Evolutionary conservation across 495 filamentous ascomycete genomes (phyloP).

Genomic region (Neurospora discreta): DNA sequence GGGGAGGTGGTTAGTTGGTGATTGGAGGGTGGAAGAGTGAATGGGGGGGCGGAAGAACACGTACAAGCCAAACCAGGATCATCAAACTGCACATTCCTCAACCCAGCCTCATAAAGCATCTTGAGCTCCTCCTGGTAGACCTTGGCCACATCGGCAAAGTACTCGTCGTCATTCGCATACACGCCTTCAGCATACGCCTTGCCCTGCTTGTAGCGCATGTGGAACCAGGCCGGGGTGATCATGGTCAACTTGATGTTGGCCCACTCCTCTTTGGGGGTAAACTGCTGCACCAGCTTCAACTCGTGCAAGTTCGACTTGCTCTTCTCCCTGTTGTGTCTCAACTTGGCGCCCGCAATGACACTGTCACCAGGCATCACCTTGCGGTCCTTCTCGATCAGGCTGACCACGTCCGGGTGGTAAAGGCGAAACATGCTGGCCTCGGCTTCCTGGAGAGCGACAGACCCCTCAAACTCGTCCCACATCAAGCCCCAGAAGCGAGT

Average conservation of each 20-base stretch:
- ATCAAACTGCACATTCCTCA: constrained; percentile 64
- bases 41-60: constrained; percentile 10
- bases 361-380: constrained; percentile 64
- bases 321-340: constrained; percentile 52
- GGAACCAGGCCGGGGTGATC: constrained; percentile 61
- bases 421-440: constrained; percentile 58
- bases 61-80: constrained; percentile 68
- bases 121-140: constrained; percentile 56
- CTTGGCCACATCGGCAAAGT: constrained; percentile 63
- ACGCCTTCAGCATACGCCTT: constrained; percentile 53
- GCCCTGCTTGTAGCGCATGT: constrained; percentile 61
- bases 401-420: constrained; percentile 72
- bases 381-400: constrained; percentile 46
- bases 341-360: constrained; percentile 63
- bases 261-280: constrained; percentile 47
- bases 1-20: not conserved
- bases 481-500: constrained; percentile 57
- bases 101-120: constrained; percentile 56
- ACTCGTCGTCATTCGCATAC: constrained; percentile 56
- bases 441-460: constrained; percentile 50
- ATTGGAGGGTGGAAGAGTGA: too few species aligned
- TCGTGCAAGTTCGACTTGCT: constrained; percentile 59
- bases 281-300: constrained; percentile 52
- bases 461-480: constrained; percentile 63
- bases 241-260: constrained; percentile 62